These are phyloP conservation scores for Lactarius evosmus DNA, from an alignment of 768 basidiomycete genomes.

Conservation along the genomic window DNA sequence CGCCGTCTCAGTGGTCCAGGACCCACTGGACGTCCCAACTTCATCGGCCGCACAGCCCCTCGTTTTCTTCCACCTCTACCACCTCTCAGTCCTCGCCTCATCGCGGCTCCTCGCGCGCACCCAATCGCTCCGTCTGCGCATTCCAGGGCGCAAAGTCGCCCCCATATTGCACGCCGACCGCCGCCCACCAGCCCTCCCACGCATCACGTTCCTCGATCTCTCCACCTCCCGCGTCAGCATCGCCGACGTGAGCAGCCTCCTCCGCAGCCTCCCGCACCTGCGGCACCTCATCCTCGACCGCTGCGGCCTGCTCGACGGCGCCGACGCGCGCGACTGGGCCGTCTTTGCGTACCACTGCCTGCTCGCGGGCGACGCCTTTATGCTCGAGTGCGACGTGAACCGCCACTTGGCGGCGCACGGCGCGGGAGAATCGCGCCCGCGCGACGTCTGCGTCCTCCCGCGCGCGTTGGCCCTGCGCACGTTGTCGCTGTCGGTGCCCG, in stretches of 20 bases:
- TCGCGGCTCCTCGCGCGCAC: slow-evolving; percentile 46
- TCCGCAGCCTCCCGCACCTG: slow-evolving; percentile 49
- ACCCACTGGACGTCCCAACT: slow-evolving; percentile 45
- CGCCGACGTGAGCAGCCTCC: slow-evolving; percentile 51
- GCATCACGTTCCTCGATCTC: slow-evolving; percentile 65
- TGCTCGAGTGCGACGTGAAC: neutral
- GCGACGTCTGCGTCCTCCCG: slow-evolving; percentile 49
- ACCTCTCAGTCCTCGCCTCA: slow-evolving; percentile 46
- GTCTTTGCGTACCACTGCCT: slow-evolving; percentile 61
- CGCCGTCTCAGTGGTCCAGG: slow-evolving; percentile 63
- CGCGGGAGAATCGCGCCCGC: neutral
- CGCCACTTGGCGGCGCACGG: neutral
- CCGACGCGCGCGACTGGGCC: slow-evolving; percentile 51
- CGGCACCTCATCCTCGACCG: slow-evolving; percentile 69
- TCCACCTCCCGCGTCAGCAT: slow-evolving; percentile 62
- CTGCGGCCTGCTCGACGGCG: slow-evolving; percentile 53
- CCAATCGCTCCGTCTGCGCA: slow-evolving; percentile 59
- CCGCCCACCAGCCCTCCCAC: slow-evolving; percentile 39
- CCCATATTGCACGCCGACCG: slow-evolving; percentile 37
- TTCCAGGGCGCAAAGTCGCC: slow-evolving; percentile 63
- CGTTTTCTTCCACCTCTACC: slow-evolving; percentile 73
- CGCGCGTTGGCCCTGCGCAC: slow-evolving; percentile 48
- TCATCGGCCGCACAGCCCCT: slow-evolving; percentile 77
- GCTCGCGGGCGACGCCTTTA: slow-evolving; percentile 43
- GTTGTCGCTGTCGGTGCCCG: slow-evolving; percentile 42